These are phyloP conservation scores for Pseudonitzschia multiseries DNA, from an alignment of 108 stramenopile genomes.

Conservation along the genomic window DNA sequence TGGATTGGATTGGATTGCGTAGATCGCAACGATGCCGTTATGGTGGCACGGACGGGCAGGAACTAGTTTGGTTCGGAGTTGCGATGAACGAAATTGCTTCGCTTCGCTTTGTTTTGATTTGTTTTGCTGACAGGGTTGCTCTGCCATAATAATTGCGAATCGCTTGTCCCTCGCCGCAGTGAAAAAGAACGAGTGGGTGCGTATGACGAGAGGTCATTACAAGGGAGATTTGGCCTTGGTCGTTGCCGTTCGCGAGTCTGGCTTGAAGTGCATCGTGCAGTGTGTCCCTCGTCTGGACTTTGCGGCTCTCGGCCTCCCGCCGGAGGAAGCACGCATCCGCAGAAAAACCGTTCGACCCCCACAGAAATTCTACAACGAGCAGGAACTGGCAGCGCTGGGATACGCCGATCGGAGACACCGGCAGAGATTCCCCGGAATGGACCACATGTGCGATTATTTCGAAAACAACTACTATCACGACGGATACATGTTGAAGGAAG, in stretches of 20 bases:
- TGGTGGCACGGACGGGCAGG: too few species aligned
- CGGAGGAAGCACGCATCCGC: conserved; percentile 81
- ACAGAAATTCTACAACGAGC: conserved; percentile 92
- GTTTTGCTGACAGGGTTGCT: background rate
- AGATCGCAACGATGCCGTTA: background rate
- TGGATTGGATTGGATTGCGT: too few species aligned
- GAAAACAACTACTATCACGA: conserved; percentile 90
- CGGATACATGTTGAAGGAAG: conserved; percentile 94
- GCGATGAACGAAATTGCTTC: background rate
- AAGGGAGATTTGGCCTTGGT: conserved; percentile 97
- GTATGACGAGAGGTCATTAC: conserved; percentile 91
- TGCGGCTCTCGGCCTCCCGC: conserved; percentile 60
- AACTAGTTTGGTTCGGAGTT: too few species aligned
- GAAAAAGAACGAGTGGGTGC: conserved; percentile 94
- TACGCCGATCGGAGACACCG: conserved; percentile 43
- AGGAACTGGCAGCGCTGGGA: conserved; percentile 79
- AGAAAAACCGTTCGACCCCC: conserved; percentile 82
- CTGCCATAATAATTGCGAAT: background rate
- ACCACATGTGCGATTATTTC: conserved; percentile 84
- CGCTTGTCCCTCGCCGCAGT: conserved; percentile 39
- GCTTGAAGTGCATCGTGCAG: conserved; percentile 89
- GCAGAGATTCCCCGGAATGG: conserved; percentile 76
- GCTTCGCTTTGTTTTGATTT: background rate
- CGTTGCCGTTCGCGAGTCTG: conserved; percentile 85
- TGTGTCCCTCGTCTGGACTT: conserved; percentile 94